Percentiles rank a stretch among this genome's conserved stretches.
Evolutionary conservation across 2,329 filamentous ascomycete genomes (phyloP).

Genomic region (Claviceps paspali): DNA sequence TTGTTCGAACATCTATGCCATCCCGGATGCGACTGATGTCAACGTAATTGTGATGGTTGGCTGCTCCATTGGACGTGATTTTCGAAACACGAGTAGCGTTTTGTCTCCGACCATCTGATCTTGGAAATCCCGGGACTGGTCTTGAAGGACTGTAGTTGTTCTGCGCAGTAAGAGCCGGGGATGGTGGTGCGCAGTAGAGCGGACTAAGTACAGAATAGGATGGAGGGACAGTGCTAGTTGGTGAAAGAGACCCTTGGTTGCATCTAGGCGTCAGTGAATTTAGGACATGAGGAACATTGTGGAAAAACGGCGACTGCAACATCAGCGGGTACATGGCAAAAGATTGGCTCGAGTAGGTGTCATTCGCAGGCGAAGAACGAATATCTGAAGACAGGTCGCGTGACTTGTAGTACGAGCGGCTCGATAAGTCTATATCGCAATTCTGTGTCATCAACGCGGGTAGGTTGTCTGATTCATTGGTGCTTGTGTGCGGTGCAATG

Average conservation of each 20-base stretch:
- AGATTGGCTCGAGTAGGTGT: constrained; percentile 11
- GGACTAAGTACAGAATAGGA: constrained; percentile 16
- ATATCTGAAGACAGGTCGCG: constrained; percentile 2
- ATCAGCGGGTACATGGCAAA: constrained; percentile 20
- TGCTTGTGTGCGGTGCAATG: constrained; percentile 8
- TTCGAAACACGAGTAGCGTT: constrained; percentile 31
- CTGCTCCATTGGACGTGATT: constrained; percentile 30
- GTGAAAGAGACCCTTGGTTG: constrained; percentile 8
- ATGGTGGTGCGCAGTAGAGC: constrained; percentile 17
- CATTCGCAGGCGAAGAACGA: constrained; percentile 5
- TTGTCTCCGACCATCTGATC: constrained; percentile 30
- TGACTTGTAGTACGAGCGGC: constrained; percentile 5
- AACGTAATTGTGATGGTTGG: constrained; percentile 45
- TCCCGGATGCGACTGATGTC: constrained; percentile 44
- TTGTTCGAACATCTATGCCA: constrained; percentile 60
- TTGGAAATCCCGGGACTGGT: constrained; percentile 17
- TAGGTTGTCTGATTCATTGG: constrained; percentile 6
- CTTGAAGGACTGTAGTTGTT: constrained; percentile 27
- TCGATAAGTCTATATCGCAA: background rate
- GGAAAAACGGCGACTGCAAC: constrained; percentile 15
- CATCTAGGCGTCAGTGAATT: constrained; percentile 11
- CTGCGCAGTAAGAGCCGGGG: constrained; percentile 19
- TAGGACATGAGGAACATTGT: constrained; percentile 15
- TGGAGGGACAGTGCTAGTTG: constrained; percentile 17
- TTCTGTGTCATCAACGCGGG: constrained; percentile 6